Conservation (phyloP, 73 alveolate genomes). For the Paramecium pentaurelia region DNA sequence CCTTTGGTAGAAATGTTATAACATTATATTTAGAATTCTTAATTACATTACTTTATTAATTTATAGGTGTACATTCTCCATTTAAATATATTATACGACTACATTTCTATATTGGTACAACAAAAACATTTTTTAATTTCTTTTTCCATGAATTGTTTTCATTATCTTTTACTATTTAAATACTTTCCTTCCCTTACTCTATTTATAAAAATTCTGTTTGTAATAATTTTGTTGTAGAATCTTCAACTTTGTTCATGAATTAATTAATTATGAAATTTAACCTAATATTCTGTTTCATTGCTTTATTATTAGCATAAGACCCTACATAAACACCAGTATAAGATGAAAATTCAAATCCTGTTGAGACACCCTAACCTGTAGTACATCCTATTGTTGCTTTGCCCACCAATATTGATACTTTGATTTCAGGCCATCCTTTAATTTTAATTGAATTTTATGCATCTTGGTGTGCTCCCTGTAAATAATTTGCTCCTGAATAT, state of each 20-base stretch:
- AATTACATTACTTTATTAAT: constrained; percentile 64
- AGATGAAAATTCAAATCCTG: not conserved
- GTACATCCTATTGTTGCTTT: not conserved
- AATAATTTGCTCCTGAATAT: constrained; percentile 2
- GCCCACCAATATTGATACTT: not conserved
- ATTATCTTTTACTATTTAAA: not conserved
- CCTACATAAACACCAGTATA: not conserved
- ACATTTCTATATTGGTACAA: not conserved
- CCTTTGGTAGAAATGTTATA: constrained; percentile 82
- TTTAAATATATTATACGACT: not conserved
- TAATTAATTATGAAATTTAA: not conserved
- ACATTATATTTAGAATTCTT: constrained; percentile 78
- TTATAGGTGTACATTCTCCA: constrained; percentile 56
- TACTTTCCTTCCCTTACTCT: not conserved
- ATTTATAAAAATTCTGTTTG: not conserved
- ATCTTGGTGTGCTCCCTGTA: constrained; percentile 52
- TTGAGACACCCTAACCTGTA: not conserved
- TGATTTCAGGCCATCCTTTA: not conserved
- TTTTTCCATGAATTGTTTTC: not conserved
- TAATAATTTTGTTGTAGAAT: not conserved
- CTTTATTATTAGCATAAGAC: not conserved
- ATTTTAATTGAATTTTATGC: constrained; percentile 25
- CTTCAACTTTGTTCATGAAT: not conserved
- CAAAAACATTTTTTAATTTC: not conserved
- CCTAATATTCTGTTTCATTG: not conserved